Evolutionary conservation across 148 eudicot species (phyloP), one percentile per base, ranked within the genome.

Genomic region (Heliamphora exappendiculata): DNA sequence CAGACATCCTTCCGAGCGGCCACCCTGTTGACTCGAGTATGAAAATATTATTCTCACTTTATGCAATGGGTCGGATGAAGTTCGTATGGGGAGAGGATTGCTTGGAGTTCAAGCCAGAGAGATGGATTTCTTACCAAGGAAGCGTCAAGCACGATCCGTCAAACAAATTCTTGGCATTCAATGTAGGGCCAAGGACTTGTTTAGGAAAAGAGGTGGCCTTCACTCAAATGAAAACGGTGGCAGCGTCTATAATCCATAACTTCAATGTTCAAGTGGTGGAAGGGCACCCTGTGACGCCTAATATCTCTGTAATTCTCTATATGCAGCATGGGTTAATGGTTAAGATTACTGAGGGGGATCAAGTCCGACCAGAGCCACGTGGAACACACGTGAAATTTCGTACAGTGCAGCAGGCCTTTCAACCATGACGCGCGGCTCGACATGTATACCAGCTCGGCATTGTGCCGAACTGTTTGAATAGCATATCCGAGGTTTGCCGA

Each of bases 321-420:
- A 81, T 84, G 79, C 84, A 72, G 75, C 76, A 82, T 82, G 91
- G 91, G 2, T 79, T 88, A 44, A 88, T 78, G 79, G 91, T 88
- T 59, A 73, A 63, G n/a, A n/a, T n/a, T n/a, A n/a, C n/a, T n/a
- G n/a, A n/a, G n/a, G n/a, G n/a, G n/a, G n/a, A n/a, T n/a, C n/a
- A n/a, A n/a, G n/a, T n/a, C n/a, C n/a, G n/a, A n/a, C n/a, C n/a
- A n/a, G n/a, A n/a, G n/a, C n/a, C n/a, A n/a, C n/a, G n/a, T n/a
- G n/a, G n/a, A n/a, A n/a, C n/a, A n/a, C n/a, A n/a, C n/a, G n/a
- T n/a, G 60, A n/a, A n/a, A n/a, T n/a, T n/a, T n/a, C n/a, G n/a
- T n/a, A n/a, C n/a, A n/a, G n/a, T n/a, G n/a, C n/a, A n/a, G n/a
- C n/a, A n/a, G n/a, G n/a, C n/a, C n/a, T n/a, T n/a, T n/a, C n/a